These are phyloP conservation scores for Plasmodium reichenowi DNA, from an alignment of 169 alveolate genomes.

Conservation along the genomic window DNA sequence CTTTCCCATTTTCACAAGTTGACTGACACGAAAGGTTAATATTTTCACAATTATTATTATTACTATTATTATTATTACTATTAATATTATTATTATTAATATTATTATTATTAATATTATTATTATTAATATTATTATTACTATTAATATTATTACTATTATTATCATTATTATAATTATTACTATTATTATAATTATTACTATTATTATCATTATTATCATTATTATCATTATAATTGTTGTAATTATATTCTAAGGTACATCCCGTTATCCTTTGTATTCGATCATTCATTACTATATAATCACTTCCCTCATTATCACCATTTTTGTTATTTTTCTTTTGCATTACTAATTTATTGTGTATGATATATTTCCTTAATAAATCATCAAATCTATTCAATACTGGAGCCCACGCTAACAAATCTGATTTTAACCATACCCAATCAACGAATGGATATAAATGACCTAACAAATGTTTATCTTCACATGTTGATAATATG, in stretches of 20 bases:
- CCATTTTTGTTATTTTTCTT: conserved; percentile 42
- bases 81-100: not conserved
- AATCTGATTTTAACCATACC: conserved; percentile 87
- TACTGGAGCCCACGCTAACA: conserved; percentile 88
- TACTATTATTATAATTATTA: not conserved
- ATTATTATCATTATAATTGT: too few species aligned
- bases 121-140: not conserved
- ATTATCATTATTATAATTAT: too few species aligned
- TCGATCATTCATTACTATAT: too few species aligned
- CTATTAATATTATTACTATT: not conserved
- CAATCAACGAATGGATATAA: conserved; percentile 85
- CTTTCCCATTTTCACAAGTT: not conserved
- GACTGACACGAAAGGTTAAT: not conserved
- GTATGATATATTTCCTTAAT: conserved; percentile 75
- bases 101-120: conserved; percentile 1
- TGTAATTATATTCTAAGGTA: too few species aligned
- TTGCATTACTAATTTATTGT: conserved; percentile 60
- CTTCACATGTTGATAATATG: conserved; percentile 79
- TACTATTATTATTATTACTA: not conserved
- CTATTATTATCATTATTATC: not conserved
- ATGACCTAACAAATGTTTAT: conserved; percentile 77
- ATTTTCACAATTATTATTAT: not conserved
- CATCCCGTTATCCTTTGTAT: too few species aligned
- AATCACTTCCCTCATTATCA: not conserved
- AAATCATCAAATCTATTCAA: conserved; percentile 86